Percentiles rank a stretch among this genome's conserved stretches.
Conservation (phyloP, 495 filamentous ascomycete genomes). For the Viridothelium virens region DNA sequence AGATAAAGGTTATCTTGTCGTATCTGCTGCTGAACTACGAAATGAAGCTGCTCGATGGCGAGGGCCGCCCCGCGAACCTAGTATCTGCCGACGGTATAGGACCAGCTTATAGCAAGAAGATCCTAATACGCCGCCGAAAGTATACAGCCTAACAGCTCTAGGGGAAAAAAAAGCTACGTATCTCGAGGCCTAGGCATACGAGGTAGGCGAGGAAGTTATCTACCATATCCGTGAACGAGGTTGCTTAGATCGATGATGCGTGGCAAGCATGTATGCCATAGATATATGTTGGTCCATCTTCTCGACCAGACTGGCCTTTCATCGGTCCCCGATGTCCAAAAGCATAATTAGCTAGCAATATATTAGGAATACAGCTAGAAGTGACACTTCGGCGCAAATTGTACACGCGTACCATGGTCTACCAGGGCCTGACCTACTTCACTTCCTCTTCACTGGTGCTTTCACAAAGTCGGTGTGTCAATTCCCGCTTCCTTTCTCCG, state of each 20-base stretch:
- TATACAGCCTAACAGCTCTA: conserved; percentile 10
- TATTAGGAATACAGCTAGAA: conserved; percentile 10
- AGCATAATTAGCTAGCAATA: conserved; percentile 10
- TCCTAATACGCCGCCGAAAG: conserved; percentile 10
- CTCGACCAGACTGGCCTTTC: conserved; percentile 6
- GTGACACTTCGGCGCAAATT: conserved; percentile 5
- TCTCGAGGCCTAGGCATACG: conserved; percentile 10
- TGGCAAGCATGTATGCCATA: conserved; percentile 8
- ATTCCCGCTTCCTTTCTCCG: conserved; percentile 3
- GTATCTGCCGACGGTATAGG: conserved; percentile 7
- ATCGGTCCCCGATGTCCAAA: conserved; percentile 10
- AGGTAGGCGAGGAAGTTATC: conserved; percentile 10
- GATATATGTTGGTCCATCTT: conserved; percentile 9
- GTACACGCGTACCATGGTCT: conserved; percentile 8
- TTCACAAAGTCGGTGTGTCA: conserved; percentile 7
- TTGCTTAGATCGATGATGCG: conserved; percentile 8
- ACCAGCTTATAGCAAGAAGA: conserved; percentile 10
- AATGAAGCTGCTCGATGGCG: conserved; percentile 2
- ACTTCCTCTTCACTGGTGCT: conserved; percentile 8
- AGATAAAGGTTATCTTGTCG: conserved; percentile 39
- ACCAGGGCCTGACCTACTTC: conserved; percentile 10
- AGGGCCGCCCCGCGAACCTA: conserved; percentile 11
- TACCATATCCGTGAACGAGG: conserved; percentile 8
- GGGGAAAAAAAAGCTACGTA: not conserved
- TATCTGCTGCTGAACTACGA: conserved; percentile 21